Conservation (phyloP, 805 yeast genomes). For the Yarrowia sp. region DNA sequence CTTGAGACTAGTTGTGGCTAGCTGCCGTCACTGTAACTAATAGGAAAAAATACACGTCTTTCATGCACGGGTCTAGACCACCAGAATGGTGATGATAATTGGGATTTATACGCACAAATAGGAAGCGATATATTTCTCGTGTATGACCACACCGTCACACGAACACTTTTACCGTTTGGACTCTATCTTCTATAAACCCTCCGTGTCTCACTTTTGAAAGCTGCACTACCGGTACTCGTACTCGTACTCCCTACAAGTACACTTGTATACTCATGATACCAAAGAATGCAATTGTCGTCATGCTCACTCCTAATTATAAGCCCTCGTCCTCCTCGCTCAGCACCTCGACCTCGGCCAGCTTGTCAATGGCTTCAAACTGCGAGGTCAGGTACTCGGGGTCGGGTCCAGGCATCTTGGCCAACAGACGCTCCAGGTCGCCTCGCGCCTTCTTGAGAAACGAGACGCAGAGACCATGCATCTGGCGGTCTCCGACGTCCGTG, state of each 20-base stretch:
- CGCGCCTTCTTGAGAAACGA: constrained; percentile 29
- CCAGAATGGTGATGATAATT: too few relatives aligned
- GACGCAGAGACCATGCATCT: constrained; percentile 24
- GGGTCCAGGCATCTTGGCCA: constrained; percentile 13
- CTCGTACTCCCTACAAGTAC: neutral
- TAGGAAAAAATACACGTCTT: neutral
- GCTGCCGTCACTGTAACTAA: neutral
- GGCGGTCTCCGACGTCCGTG: constrained; percentile 15
- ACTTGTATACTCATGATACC: neutral
- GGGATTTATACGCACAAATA: too few relatives aligned
- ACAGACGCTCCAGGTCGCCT: neutral
- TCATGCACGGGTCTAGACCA: constrained; percentile 1
- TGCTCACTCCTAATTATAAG: constrained; percentile 20
- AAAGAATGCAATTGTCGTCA: constrained; percentile 18
- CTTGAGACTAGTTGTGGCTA: neutral
- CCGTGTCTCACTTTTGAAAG: neutral
- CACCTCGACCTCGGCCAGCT: constrained; percentile 27
- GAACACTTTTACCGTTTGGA: neutral
- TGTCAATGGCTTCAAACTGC: constrained; percentile 27
- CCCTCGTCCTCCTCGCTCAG: constrained; percentile 35
- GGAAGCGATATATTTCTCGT: too few relatives aligned
- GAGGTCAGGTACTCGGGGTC: constrained; percentile 17
- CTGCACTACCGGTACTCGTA: neutral
- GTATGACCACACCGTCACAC: neutral
- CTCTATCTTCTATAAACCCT: neutral